Percentiles rank a stretch among this genome's conserved stretches.
Conservation (phyloP, 805 yeast species). For the Kodamaea restingae region DNA sequence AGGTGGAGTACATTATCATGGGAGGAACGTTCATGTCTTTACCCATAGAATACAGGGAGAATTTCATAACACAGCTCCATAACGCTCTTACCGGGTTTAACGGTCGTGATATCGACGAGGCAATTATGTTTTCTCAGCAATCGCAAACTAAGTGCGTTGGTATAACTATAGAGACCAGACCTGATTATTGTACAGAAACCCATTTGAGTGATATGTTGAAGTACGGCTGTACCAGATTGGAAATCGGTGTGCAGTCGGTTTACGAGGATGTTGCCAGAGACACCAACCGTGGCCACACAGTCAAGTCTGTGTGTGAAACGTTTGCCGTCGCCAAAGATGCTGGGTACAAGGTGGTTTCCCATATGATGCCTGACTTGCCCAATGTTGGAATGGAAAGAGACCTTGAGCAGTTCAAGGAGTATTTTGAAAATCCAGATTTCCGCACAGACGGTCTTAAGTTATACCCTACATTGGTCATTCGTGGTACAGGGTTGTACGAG, state of each 20-base stretch:
- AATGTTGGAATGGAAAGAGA: constrained; percentile 99
- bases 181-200: constrained; percentile 95
- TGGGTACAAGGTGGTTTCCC: constrained; percentile 95
- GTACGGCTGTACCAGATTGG: constrained; percentile 95
- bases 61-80: constrained; percentile 83
- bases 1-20: constrained; percentile 96
- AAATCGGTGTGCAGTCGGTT: constrained; percentile 94
- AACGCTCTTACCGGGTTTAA: constrained; percentile 93
- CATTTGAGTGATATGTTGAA: constrained; percentile 93
- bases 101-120: constrained; percentile 85
- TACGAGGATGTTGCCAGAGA: constrained; percentile 98
- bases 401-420: constrained; percentile 90
- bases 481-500: constrained; percentile 97
- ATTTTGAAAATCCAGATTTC: constrained; percentile 94
- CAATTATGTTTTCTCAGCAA: constrained; percentile 86
- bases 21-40: constrained; percentile 98
- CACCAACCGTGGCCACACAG: constrained; percentile 97
- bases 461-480: constrained; percentile 92
- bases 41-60: constrained; percentile 85
- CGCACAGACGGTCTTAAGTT: constrained; percentile 95
- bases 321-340: constrained; percentile 96
- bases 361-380: constrained; percentile 99
- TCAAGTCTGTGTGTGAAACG: constrained; percentile 91
- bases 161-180: constrained; percentile 96
- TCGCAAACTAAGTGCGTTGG: constrained; percentile 97